Evolutionary conservation across 768 basidiomycete species (phyloP).

Genomic region (Russula vinacea): DNA sequence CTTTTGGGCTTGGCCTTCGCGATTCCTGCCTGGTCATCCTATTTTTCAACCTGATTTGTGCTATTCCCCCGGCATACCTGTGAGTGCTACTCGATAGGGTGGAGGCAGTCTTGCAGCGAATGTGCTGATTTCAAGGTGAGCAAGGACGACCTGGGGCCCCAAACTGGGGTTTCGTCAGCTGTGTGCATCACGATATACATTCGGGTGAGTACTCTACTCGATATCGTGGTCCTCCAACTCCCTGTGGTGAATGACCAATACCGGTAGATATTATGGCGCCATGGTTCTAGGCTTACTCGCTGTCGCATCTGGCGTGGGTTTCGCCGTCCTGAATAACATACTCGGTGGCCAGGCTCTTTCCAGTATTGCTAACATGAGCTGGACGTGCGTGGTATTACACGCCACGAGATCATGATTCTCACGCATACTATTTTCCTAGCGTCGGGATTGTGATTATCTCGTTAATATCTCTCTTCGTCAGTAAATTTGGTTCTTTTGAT

Average conservation of each 20-base stretch:
- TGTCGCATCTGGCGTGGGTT: slow-evolving; percentile 52
- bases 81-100: slow-evolving; percentile 28
- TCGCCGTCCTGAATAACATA: slow-evolving; percentile 57
- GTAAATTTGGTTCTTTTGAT: not conserved
- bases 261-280: slow-evolving; percentile 54
- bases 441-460: slow-evolving; percentile 82
- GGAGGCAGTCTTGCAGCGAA: not conserved
- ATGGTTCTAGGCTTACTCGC: slow-evolving; percentile 48
- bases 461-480: slow-evolving; percentile 57
- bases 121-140: not conserved
- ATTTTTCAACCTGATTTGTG: slow-evolving; percentile 46
- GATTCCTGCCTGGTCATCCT: slow-evolving; percentile 47
- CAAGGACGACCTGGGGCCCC: slow-evolving; percentile 66
- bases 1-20: slow-evolving; percentile 44
- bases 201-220: slow-evolving; percentile 43
- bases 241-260: not conserved
- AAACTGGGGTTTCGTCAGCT: slow-evolving; percentile 79
- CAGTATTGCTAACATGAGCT: slow-evolving; percentile 50
- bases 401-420: not conserved
- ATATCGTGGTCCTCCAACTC: slow-evolving; percentile 3
- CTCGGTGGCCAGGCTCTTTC: slow-evolving; percentile 62
- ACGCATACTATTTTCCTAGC: not conserved
- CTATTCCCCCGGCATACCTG: slow-evolving; percentile 45
- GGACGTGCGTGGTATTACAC: slow-evolving; percentile 41
- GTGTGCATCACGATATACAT: slow-evolving; percentile 64